Percentiles rank a stretch among this genome's conserved stretches.
Evolutionary conservation across 176 grass and related monocot species (phyloP).

Genomic region (Phragmites australis): DNA sequence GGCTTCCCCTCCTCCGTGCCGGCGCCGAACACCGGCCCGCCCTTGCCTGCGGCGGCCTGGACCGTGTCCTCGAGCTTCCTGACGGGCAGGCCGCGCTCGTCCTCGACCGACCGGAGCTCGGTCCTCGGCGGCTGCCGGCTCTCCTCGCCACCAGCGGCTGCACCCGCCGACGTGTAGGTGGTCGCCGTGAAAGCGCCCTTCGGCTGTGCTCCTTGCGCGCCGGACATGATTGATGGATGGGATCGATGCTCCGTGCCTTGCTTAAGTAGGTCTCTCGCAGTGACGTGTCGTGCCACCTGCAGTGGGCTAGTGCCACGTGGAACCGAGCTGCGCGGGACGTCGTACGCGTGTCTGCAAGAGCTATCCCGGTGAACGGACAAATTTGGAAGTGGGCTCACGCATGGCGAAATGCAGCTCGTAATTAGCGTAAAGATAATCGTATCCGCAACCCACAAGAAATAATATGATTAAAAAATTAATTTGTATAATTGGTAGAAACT

Average conservation of each 20-base stretch:
- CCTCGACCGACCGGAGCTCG: slow-evolving; percentile 40
- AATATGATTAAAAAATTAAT: no score
- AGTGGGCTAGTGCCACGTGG: background rate
- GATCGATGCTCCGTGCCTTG: background rate
- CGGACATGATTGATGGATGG: slow-evolving; percentile 47
- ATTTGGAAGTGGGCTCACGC: no score
- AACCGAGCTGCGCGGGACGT: background rate
- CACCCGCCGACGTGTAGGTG: slow-evolving; percentile 47
- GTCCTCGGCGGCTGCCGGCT: slow-evolving; percentile 26
- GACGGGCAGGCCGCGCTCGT: slow-evolving; percentile 46
- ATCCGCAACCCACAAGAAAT: no score
- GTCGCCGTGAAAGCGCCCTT: slow-evolving; percentile 69
- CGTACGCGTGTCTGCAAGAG: background rate
- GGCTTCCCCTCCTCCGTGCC: slow-evolving; percentile 52
- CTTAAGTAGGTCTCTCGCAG: background rate
- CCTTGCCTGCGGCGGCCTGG: slow-evolving; percentile 50
- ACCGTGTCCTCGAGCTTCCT: slow-evolving; percentile 63
- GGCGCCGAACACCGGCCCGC: slow-evolving; percentile 69
- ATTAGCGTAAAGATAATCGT: no score
- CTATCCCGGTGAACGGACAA: background rate
- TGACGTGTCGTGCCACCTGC: background rate
- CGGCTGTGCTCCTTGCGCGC: slow-evolving; percentile 74
- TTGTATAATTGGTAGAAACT: no score
- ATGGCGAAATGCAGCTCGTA: no score
- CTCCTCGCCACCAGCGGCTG: slow-evolving; percentile 12